Evolutionary conservation across 2,329 filamentous ascomycete genomes (phyloP).

Genomic region (Microsporum canis): DNA sequence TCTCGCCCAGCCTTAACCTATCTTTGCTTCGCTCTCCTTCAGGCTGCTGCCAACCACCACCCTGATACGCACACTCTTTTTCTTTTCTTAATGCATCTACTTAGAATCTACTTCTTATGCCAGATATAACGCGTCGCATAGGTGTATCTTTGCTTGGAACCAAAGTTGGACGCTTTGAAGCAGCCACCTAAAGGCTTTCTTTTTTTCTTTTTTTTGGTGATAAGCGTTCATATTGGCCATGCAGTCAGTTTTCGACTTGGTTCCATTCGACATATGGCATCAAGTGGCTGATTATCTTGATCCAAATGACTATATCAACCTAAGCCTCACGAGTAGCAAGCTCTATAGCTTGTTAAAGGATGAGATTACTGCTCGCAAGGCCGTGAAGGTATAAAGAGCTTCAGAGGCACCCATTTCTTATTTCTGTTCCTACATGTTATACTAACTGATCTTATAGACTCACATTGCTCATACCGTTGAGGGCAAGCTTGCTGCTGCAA

Average conservation of each 20-base stretch:
- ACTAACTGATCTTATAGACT: slow-evolving; percentile 25
- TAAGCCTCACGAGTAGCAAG: slow-evolving; percentile 43
- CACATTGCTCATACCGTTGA: slow-evolving; percentile 36
- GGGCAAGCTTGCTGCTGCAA: slow-evolving; percentile 28
- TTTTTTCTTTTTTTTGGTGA: background rate
- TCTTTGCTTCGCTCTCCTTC: background rate
- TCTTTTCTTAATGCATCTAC: background rate
- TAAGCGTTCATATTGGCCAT: background rate
- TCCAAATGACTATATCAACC: slow-evolving; percentile 47
- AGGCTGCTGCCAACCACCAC: background rate
- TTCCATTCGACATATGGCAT: slow-evolving; percentile 57
- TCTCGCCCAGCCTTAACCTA: background rate
- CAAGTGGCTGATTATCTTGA: slow-evolving; percentile 46
- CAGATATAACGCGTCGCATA: background rate
- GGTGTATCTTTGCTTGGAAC: too few species aligned
- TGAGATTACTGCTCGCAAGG: slow-evolving; percentile 46
- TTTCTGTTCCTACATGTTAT: background rate
- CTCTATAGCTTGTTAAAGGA: slow-evolving; percentile 44
- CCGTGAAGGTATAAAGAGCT: slow-evolving; percentile 43
- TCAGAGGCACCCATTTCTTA: background rate
- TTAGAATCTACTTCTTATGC: background rate
- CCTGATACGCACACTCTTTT: background rate
- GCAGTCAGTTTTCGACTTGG: slow-evolving; percentile 27
- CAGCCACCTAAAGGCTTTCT: background rate
- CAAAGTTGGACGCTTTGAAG: background rate